Base-by-base conservation (phyloP, 202 grass and related monocot species). In the Bolboschoenoplectus hybrid region DNA sequence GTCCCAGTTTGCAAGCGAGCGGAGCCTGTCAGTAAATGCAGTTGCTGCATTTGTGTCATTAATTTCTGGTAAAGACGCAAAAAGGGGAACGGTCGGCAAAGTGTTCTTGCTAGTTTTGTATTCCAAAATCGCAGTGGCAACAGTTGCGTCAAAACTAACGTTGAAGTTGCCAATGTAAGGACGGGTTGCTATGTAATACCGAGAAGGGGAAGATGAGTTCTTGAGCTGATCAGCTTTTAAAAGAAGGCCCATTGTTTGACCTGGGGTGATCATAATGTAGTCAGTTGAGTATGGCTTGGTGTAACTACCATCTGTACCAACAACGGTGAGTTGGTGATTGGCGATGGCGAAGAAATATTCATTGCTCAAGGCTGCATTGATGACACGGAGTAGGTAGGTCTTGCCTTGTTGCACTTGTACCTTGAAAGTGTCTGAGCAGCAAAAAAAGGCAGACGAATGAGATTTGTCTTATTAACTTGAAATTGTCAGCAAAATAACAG, bases 211-310 rank as follows among this genome's bases (percentile, higher is more conserved):
- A 2, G 87, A 88, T 14, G 81, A 68, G 6, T 81, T 6, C 5
- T 46, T 39, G 71, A 58, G 14, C 14, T 82, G 82, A 52, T 86
- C 75, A 43, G 91, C 91, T 11, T 80, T 58, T 51, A 97, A 85
- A 16, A 97, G 85, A 62, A 86, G 69, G 85, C 88, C 83, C 80
- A 90, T 89, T 55, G 91, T 97, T 67, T 97, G 94, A 0, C 91
- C 94, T 0, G 94, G 90, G 0, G 94, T 69, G 56, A 97, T 91
- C 80, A 93, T 64, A 63, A 97, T 86, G 77, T 53, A 13, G 0
- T 97, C 88, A 34, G 91, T 92, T 36, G 81, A 82, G 84, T 91
- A 91, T 3, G 92, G 89, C 89, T 97, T 97, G 14, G 88, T 91
- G 87, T 97, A 97, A 52, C 76, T 74, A 0, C 60, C 92, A 36